These are phyloP conservation scores for Tetraselmis striata DNA, from an alignment of 139 green algal species.

Conservation along the genomic window DNA sequence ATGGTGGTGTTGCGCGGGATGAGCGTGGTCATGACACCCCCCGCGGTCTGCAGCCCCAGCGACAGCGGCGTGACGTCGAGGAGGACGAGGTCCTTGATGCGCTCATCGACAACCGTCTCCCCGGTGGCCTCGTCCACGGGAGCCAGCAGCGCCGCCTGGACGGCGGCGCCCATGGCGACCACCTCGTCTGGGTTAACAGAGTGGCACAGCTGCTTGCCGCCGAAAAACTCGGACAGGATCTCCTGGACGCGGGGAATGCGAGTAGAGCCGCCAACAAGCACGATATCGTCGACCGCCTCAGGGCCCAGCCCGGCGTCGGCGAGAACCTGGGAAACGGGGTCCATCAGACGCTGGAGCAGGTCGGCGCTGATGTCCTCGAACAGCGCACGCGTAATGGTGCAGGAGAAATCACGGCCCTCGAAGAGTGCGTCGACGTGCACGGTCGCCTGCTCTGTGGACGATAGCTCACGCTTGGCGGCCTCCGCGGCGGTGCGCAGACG, in stretches of 20 bases:
- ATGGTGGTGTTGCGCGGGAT: slow-evolving; percentile 57
- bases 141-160: slow-evolving; percentile 12
- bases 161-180: slow-evolving; percentile 35
- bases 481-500: slow-evolving; percentile 6
- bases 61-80: slow-evolving; percentile 53
- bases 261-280: slow-evolving; percentile 36
- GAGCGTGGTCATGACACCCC: slow-evolving; percentile 57
- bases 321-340: slow-evolving; percentile 13
- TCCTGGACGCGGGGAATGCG: slow-evolving; percentile 32
- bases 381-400: slow-evolving; percentile 9
- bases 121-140: neutral
- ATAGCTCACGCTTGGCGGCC: slow-evolving; percentile 12
- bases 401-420: slow-evolving; percentile 14
- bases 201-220: slow-evolving; percentile 26
- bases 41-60: slow-evolving; percentile 51
- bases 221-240: slow-evolving; percentile 27
- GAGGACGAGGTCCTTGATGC: neutral
- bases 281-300: slow-evolving; percentile 22
- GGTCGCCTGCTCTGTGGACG: slow-evolving; percentile 1
- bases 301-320: slow-evolving; percentile 10
- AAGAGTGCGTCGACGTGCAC: slow-evolving; percentile 17
- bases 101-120: neutral
- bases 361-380: slow-evolving; percentile 24
- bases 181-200: slow-evolving; percentile 44
- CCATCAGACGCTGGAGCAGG: slow-evolving; percentile 2